Evolutionary conservation across 352 stramenopile species (phyloP).

Genomic region (Pythium dissimile): DNA sequence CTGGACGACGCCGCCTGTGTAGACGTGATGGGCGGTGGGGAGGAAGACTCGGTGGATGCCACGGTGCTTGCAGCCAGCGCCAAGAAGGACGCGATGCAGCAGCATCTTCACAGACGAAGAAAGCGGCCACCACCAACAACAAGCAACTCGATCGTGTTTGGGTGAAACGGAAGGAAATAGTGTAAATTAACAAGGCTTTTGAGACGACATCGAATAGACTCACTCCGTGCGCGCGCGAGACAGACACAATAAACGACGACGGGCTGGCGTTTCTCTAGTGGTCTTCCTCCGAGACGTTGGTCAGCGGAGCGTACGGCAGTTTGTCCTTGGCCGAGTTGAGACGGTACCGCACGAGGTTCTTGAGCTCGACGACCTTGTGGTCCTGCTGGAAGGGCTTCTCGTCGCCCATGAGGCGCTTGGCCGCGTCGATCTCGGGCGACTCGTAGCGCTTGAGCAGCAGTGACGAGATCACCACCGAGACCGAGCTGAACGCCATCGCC

Average conservation of each 20-base stretch:
- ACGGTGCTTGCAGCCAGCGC: not conserved
- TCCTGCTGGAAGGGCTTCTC: slow-evolving; percentile 58
- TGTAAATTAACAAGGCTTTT: not conserved
- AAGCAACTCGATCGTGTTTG: slow-evolving; percentile 13
- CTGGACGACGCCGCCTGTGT: not conserved
- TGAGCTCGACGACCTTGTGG: slow-evolving; percentile 67
- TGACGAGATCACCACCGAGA: slow-evolving; percentile 84
- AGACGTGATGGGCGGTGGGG: slow-evolving; percentile 1
- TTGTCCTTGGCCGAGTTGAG: slow-evolving; percentile 44
- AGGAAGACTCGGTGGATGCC: slow-evolving; percentile 2
- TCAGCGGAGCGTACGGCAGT: slow-evolving; percentile 62
- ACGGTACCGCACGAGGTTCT: slow-evolving; percentile 66
- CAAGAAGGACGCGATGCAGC: slow-evolving; percentile 17
- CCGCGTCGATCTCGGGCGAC: slow-evolving; percentile 36
- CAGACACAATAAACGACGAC: too few species aligned
- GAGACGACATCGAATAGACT: too few species aligned
- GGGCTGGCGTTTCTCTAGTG: too few species aligned
- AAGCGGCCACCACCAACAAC: not conserved
- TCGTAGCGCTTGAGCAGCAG: slow-evolving; percentile 81
- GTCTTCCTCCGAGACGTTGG: slow-evolving; percentile 51
- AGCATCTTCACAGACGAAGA: not conserved
- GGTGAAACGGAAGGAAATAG: not conserved
- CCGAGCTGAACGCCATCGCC: slow-evolving; percentile 86
- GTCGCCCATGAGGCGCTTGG: slow-evolving; percentile 17
- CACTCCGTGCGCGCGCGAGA: too few species aligned